Evolutionary conservation across 306 rosid species (phyloP).

Genomic region (Betula pendula): DNA sequence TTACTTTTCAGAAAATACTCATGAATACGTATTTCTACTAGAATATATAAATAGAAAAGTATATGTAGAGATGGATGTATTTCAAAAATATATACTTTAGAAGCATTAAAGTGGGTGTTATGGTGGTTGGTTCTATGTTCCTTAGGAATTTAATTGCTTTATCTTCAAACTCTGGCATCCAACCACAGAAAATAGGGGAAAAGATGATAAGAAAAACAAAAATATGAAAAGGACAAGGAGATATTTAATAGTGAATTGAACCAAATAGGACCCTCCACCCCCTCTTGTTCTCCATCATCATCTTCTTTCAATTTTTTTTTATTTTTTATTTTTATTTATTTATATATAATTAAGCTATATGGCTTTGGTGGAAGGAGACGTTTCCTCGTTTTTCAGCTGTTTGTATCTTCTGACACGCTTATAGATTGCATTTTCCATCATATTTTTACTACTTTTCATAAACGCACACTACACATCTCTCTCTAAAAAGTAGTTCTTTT

Average conservation of each 20-base stretch:
- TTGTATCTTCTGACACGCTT: conserved; percentile 60
- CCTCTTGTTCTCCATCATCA: conserved; percentile 39
- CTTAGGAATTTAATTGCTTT: conserved; percentile 75
- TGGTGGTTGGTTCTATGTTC: conserved; percentile 76
- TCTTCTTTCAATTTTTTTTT: conserved; percentile 25
- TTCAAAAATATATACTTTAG: conserved; percentile 31
- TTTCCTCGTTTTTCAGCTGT: conserved; percentile 80
- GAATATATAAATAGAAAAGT: not conserved
- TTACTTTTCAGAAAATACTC: too few species aligned
- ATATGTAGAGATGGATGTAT: conserved; percentile 2
- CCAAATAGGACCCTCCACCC: conserved; percentile 57
- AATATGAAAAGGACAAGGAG: conserved; percentile 90
- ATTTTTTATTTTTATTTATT: not conserved
- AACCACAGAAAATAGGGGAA: conserved; percentile 63
- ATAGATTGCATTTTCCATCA: conserved; percentile 34
- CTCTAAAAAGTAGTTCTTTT: conserved; percentile 38
- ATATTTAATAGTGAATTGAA: conserved; percentile 70
- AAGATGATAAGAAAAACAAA: conserved; percentile 36
- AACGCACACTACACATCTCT: conserved; percentile 36
- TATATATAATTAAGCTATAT: too few species aligned
- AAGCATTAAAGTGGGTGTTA: conserved; percentile 73
- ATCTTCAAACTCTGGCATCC: conserved; percentile 79
- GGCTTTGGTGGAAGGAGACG: conserved; percentile 72
- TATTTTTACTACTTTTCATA: conserved; percentile 19
- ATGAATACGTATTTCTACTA: too few species aligned